Evolutionary conservation across 768 basidiomycete species (phyloP).

Genomic region (Erythrobasidium yunnanense): DNA sequence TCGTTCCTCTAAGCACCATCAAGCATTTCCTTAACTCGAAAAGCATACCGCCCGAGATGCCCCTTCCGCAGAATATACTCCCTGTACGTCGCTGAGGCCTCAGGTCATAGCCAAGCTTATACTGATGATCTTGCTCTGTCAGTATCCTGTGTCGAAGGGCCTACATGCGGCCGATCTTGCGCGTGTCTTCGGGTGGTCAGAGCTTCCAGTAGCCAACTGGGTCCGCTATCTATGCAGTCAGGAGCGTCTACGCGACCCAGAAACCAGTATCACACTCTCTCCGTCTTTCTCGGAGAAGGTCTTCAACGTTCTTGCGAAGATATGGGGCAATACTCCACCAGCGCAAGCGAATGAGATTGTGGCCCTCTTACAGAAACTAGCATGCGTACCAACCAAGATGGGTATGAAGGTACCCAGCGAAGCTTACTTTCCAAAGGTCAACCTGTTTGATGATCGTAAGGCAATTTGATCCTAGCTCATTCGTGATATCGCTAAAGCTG

Average conservation of each 20-base stretch:
- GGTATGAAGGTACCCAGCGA: conserved; percentile 65
- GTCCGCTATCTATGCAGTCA: conserved; percentile 54
- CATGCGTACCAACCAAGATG: conserved; percentile 60
- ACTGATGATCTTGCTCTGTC: not conserved
- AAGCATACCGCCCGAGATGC: conserved; percentile 60
- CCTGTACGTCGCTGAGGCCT: conserved; percentile 42
- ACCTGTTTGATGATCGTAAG: conserved; percentile 64
- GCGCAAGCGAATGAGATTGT: conserved; percentile 48
- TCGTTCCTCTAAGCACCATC: conserved; percentile 61
- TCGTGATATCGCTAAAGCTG: conserved; percentile 53
- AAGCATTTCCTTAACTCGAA: conserved; percentile 60
- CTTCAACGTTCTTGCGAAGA: conserved; percentile 51
- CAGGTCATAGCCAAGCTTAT: not conserved
- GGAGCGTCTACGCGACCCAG: conserved; percentile 43
- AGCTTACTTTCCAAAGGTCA: conserved; percentile 61
- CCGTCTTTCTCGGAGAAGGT: conserved; percentile 71
- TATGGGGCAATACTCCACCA: conserved; percentile 58
- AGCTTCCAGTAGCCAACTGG: conserved; percentile 68
- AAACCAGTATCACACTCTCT: conserved; percentile 57
- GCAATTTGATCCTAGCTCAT: conserved; percentile 55
- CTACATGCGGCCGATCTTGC: conserved; percentile 50
- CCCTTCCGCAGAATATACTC: conserved; percentile 62
- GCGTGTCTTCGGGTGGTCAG: conserved; percentile 61
- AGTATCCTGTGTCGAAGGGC: conserved; percentile 51
- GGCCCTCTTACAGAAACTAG: conserved; percentile 47